These are phyloP conservation scores for Trichosporon sp. DNA, from an alignment of 1,284 basidiomycete species.

Conservation along the genomic window DNA sequence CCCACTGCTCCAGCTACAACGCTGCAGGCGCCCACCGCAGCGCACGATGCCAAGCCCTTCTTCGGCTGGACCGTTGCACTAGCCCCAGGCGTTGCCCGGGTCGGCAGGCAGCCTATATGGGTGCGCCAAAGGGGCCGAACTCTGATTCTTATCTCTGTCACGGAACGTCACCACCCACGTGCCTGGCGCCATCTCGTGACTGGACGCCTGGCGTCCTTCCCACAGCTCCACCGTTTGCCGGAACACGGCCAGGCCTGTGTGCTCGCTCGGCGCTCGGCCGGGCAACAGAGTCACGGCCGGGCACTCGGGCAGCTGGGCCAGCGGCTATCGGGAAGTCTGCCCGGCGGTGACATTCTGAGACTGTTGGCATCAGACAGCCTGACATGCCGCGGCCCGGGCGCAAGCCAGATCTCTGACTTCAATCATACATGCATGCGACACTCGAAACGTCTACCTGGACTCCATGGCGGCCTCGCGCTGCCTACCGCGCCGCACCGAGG, in stretches of 20 bases:
- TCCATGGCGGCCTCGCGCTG: not conserved
- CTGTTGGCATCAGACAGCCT: no score
- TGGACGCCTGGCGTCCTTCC: not conserved
- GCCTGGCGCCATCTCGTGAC: not conserved
- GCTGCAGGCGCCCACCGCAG: not conserved
- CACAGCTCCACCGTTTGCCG: not conserved
- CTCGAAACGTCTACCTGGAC: not conserved
- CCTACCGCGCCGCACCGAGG: not conserved
- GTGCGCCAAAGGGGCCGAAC: no score
- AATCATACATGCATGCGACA: slow-evolving; percentile 5
- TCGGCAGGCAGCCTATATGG: no score
- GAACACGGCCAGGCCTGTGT: no score
- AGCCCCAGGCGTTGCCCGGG: not conserved
- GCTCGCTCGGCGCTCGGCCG: not conserved
- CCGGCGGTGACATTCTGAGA: no score
- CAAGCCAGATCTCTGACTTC: not conserved
- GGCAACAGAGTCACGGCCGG: not conserved
- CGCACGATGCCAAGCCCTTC: not conserved
- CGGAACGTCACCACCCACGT: not conserved
- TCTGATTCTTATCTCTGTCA: not conserved
- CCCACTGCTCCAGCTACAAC: no score
- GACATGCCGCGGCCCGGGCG: no score
- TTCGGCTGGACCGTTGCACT: no score
- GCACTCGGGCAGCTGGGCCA: not conserved
- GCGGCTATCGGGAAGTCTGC: not conserved